Evolutionary conservation across 1,284 basidiomycete species (phyloP), one percentile per base, ranked within the genome.

Genomic region (Mycena citricolor): DNA sequence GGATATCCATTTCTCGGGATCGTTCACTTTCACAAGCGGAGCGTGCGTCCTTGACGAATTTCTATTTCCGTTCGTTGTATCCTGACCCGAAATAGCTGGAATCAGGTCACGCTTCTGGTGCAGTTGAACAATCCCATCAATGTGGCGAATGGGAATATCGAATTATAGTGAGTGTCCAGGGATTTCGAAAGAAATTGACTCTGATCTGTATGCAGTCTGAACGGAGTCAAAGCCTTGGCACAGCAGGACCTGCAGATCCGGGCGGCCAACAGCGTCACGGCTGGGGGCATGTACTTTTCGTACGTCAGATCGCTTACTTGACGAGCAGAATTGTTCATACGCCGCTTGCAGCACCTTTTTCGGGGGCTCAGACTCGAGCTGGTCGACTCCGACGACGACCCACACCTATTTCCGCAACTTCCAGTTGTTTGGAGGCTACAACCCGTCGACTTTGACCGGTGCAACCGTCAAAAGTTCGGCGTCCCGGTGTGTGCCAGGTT

Each of bases 381-480:
- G 82, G 81, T 81, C 81, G 22, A 79, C 83, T 0, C 73, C 79
- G 8, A 59, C 65, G 5, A 76, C 73, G 1, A 76, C 77, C 2
- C 74, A 84, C 57, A 80, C 81, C 0, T 87, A 84, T 61, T 87
- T 77, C 68, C 80, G 85, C 50, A 83, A 86, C 59, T 68, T 88
- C 47, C 65, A 65, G 26, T 57, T 84, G 32, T 83, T 71, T 67
- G 81, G 69, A 7, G 65, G 74, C 47, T 67, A 62, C 3, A 52
- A 60, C 5, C 58, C 74, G 5, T 78, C 77, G 2, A 74, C 67
- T 37, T 61, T 76, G n/a, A 67, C 67, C 10, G 73, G 74, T 5
- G 32, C 57, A 28, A 43, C 52, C 4, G 69, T 69, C 32, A 64
- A 53, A 16, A 59, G 53, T 41, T 51, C 60, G 6, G 61, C 57